Evolutionary conservation across 2,329 filamentous ascomycete species (phyloP), one percentile per base, ranked within the genome.

Genomic region (Lasiodiplodia theobromae): DNA sequence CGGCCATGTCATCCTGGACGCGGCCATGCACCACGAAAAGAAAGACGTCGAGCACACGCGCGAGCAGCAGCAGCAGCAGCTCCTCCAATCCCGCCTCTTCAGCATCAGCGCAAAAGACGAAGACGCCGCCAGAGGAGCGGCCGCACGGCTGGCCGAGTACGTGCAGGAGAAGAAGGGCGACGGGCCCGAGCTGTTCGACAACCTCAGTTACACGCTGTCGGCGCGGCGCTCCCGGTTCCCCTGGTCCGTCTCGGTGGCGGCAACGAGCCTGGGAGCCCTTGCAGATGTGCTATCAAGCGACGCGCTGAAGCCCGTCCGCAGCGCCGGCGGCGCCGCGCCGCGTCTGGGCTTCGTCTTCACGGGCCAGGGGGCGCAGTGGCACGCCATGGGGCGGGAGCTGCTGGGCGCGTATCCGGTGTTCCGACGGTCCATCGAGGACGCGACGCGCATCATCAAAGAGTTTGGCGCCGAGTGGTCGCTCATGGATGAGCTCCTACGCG

Each of bases 311-410:
- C 25, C 25, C 0, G 25, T 28, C 25, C 25, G 25, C 25, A 58
- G 11, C 51, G 14, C 10, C 51, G 11, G 25, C 23, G 21, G 23
- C 8, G 10, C 4, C 5, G 0, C 7, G 28, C 56, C 54, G 2
- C 6, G 16, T 12, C 34, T 69, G 18, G 68, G 57, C 28, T 70
- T 72, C 38, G 71, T 77, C 1, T 78, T 77, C 71, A 77, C 74
- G 1, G 76, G 76, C 2, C 75, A 78, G 69, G 75, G 76, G 6
- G 75, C 75, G 2, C 74, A 76, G 52, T 77, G 72, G 70, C 49
- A 12, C 4, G 57, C 60, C 23, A 69, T 71, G 67, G 70, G 66
- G 5, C 69, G 69, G 38, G 66, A 69, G 40, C 66, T 71, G 38
- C 66, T 54, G 57, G 51, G 62, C 4, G 37, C 34, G 25, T 70